Percentiles rank a stretch among this genome's conserved stretches.
These are phyloP conservation scores for Lycium barbarum DNA, from an alignment of 257 asterid species.

Conservation along the genomic window DNA sequence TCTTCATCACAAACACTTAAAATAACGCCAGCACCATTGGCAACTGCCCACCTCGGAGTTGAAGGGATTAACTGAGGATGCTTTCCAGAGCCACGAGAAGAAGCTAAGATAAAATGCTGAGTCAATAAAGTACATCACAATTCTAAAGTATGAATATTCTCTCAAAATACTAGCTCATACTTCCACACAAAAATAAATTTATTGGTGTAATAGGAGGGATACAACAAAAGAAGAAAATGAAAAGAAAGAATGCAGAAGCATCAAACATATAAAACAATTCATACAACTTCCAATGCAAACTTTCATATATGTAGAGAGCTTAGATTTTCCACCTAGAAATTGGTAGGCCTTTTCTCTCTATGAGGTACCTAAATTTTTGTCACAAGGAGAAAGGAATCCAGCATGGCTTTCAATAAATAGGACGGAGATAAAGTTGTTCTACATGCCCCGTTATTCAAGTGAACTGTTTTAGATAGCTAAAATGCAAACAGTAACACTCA, in stretches of 20 bases:
- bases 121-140: constrained; percentile 25
- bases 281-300: background rate
- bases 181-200: background rate
- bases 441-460: constrained; percentile 7
- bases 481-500: constrained; percentile 10
- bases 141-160: constrained; percentile 21
- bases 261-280: background rate
- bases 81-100: constrained; percentile 98
- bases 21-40: constrained; percentile 99
- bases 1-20: constrained; percentile 99
- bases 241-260: background rate
- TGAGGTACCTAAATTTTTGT: background rate
- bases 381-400: constrained; percentile 10
- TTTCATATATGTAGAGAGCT: constrained; percentile 11
- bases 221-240: constrained; percentile 8
- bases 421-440: background rate
- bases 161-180: background rate
- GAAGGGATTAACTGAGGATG: constrained; percentile 98
- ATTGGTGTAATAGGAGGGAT: constrained; percentile 14
- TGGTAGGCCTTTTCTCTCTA: background rate
- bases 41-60: constrained; percentile 99
- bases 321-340: constrained; percentile 13
- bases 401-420: background rate
- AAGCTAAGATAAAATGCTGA: constrained; percentile 56
- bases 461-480: constrained; percentile 12